Base-by-base conservation (phyloP, 2,329 filamentous ascomycete species). In the Neofusicoccum kwambonambiense region DNA sequence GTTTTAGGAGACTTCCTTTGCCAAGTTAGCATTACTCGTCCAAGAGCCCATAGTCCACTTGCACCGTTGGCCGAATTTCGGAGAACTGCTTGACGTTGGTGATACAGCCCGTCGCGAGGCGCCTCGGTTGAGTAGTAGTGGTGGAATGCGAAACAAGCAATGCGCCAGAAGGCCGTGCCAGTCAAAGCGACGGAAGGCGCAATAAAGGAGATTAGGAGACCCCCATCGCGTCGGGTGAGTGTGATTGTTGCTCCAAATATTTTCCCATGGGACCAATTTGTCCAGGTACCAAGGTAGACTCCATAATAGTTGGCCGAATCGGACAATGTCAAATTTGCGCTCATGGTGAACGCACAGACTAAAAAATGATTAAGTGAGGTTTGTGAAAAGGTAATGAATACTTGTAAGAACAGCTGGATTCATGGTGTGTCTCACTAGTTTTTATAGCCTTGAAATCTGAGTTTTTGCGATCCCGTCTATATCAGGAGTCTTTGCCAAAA, bases 161-260 rank as follows among this genome's bases (percentile, higher is more conserved):
- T 65, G 0, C 64, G 52, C 71, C 72, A 75, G 19, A 69, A 37
- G n/a, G 19, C 27, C n/a, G 56, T 60, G 4, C 71, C 69, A 1
- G 71, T 64, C 13, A 73, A 37, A 2, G 67, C 67, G 9, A 75
- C 68, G 64, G 77, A 77, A 11, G 74, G 70, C 17, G 76, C 74
- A 1, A 76, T 35, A 64, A 77, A 77, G 3, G 74, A 73, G 31
- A 76, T 73, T 15, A 78, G 64, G 1, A 78, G 52, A 19, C 68
- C 72, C 2, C 73, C 77, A 54, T 76, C 68, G 1, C 64, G 62
- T 4, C 67, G 67, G 0, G 65, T 70, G 0, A 77, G 66, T 0
- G 77, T 78, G 13, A 77, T 65, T 7, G 37, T 39, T 39, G 37
- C 37, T 39, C 37, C 37, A 9, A 39, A 9, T 12, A 11, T 39